phyloP scores from a whole-genome alignment of 2,329 filamentous ascomycete species.

The Parafenestella ontariensis region DNA sequence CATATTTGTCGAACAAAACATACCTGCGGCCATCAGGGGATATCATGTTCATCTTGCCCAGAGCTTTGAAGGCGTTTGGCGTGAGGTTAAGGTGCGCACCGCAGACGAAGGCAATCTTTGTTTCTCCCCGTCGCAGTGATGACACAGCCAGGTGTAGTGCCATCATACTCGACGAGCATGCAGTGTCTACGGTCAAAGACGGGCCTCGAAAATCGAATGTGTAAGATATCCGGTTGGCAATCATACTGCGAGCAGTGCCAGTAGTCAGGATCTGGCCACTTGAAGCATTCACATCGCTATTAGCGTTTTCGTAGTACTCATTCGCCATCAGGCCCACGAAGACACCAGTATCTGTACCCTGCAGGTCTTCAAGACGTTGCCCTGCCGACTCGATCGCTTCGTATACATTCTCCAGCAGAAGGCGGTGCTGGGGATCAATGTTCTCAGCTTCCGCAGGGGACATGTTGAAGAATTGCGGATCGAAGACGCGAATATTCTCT shows the following conservation, averaged over 20 bases:
- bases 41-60: constrained; percentile 25
- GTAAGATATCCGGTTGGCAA: constrained; percentile 48
- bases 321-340: not conserved
- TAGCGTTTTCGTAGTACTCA: not conserved
- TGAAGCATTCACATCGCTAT: no score
- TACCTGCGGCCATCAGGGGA: constrained; percentile 28
- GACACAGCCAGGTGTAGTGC: constrained; percentile 35
- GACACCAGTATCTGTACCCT: not conserved
- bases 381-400: not conserved
- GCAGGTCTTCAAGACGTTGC: not conserved
- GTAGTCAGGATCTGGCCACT: no score
- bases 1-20: no score
- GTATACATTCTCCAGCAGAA: not conserved
- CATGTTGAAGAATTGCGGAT: not conserved
- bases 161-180: constrained; percentile 45
- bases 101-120: no score
- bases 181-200: constrained; percentile 50
- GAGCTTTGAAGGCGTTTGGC: no score
- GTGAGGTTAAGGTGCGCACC: no score
- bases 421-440: not conserved
- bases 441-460: not conserved
- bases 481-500: not conserved
- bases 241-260: constrained; percentile 31
- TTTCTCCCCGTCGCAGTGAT: no score
- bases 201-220: constrained; percentile 41